Conservation (phyloP, 2,329 filamentous ascomycete genomes). For the Tolypocladium ophioglossoides region DNA sequence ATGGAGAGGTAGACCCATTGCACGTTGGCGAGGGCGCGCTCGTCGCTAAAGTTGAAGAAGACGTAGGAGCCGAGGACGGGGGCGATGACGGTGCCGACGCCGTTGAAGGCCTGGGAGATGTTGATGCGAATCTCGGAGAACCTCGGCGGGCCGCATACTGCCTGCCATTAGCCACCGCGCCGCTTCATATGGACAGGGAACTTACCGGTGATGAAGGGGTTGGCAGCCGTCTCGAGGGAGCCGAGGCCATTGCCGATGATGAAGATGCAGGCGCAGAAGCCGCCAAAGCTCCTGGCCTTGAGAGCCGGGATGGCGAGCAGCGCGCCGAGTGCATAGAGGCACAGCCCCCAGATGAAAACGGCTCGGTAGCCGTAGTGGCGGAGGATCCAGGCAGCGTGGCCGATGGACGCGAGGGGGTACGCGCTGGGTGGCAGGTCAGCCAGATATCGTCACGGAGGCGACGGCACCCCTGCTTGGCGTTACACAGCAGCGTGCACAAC, state of each 20-base stretch:
- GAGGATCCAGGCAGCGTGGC: constrained; percentile 52
- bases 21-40: constrained; percentile 51
- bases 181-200: neutral
- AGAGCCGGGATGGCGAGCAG: constrained; percentile 45
- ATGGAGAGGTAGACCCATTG: constrained; percentile 72
- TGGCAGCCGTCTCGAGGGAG: constrained; percentile 67
- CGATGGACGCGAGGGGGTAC: constrained; percentile 60
- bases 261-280: constrained; percentile 64
- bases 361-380: constrained; percentile 55
- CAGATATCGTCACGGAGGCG: neutral
- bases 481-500: neutral
- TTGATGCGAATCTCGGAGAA: constrained; percentile 68
- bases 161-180: neutral
- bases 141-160: constrained; percentile 47
- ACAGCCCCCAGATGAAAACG: constrained; percentile 59
- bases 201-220: constrained; percentile 56
- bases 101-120: constrained; percentile 67
- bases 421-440: constrained; percentile 27
- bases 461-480: too few species aligned
- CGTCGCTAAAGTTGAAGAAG: constrained; percentile 55
- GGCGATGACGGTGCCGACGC: constrained; percentile 61
- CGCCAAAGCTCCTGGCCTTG: constrained; percentile 55
- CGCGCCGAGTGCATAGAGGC: constrained; percentile 54
- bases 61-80: constrained; percentile 64
- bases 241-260: constrained; percentile 64